Percentiles rank a stretch among this genome's conserved stretches.
These are phyloP conservation scores for Obba rivulosa DNA, from an alignment of 768 basidiomycete species.

Conservation along the genomic window DNA sequence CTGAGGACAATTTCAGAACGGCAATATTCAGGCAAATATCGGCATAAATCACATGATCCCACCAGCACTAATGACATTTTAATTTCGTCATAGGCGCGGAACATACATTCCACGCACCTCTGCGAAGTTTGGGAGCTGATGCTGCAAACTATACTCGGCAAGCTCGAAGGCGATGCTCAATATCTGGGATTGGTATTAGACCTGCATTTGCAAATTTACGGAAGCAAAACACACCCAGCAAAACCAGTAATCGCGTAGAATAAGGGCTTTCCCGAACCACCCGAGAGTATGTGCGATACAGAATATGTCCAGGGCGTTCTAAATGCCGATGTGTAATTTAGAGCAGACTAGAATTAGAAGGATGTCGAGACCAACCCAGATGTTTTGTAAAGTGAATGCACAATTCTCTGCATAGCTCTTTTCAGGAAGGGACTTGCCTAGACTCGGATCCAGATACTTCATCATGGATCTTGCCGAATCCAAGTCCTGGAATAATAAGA, in stretches of 20 bases:
- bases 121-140: conserved; percentile 83
- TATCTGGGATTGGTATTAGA: conserved; percentile 43
- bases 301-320: conserved; percentile 84
- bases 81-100: conserved; percentile 9
- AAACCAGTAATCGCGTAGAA: conserved; percentile 90
- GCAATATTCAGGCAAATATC: conserved; percentile 2
- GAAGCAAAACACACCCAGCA: conserved; percentile 61
- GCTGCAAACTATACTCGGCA: conserved; percentile 83
- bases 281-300: conserved; percentile 81
- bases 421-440: conserved; percentile 73
- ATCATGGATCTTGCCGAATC: conserved; percentile 73
- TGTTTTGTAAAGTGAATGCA: conserved; percentile 47
- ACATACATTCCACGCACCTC: conserved; percentile 49
- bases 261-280: conserved; percentile 90
- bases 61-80: conserved; percentile 65
- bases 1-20: conserved; percentile 31
- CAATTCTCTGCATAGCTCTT: conserved; percentile 87
- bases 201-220: neutral
- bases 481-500: conserved; percentile 82
- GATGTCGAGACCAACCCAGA: conserved; percentile 53
- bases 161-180: conserved; percentile 84
- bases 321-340: conserved; percentile 1
- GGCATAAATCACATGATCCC: conserved; percentile 70
- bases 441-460: conserved; percentile 66
- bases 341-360: neutral